phyloP scores from a whole-genome alignment of 371 early-diverging fungal species.

The Haplosporangium sp. region DNA sequence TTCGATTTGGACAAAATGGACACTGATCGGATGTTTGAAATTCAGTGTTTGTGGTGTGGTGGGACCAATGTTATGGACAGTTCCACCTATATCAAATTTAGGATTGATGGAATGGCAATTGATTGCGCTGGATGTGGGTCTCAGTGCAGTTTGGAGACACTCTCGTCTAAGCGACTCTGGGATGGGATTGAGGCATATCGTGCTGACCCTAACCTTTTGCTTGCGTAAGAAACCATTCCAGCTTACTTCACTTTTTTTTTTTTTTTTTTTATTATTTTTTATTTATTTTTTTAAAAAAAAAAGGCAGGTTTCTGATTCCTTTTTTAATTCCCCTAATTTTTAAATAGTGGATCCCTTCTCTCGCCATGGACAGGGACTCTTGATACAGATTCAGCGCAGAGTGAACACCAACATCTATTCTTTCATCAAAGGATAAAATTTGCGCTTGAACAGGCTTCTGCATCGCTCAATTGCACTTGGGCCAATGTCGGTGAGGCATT shows the following conservation, averaged over 20 bases:
- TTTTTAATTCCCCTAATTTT: neutral
- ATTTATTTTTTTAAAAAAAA: neutral
- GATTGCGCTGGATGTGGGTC: constrained; percentile 54
- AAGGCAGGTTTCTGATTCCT: neutral
- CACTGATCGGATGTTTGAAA: constrained; percentile 49
- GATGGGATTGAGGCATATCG: constrained; percentile 49
- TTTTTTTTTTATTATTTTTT: too few species aligned
- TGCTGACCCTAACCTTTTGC: constrained; percentile 22
- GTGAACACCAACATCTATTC: constrained; percentile 48
- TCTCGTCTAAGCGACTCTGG: constrained; percentile 54
- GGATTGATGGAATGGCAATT: constrained; percentile 51
- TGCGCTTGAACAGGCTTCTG: constrained; percentile 44
- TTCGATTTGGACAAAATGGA: constrained; percentile 52
- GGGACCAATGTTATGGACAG: constrained; percentile 53
- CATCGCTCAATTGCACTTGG: constrained; percentile 46
- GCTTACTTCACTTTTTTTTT: neutral
- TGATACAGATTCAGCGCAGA: constrained; percentile 33
- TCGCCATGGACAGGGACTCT: constrained; percentile 48
- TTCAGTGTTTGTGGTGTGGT: constrained; percentile 54
- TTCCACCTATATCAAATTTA: constrained; percentile 50
- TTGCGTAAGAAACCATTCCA: constrained; percentile 31
- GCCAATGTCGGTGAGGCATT: constrained; percentile 49
- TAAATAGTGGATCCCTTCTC: constrained; percentile 37
- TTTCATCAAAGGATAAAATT: constrained; percentile 52
- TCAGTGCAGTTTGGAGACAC: constrained; percentile 45